These are phyloP conservation scores for Styphnolobium japonicum DNA, from an alignment of 306 rosid genomes.

Conservation along the genomic window DNA sequence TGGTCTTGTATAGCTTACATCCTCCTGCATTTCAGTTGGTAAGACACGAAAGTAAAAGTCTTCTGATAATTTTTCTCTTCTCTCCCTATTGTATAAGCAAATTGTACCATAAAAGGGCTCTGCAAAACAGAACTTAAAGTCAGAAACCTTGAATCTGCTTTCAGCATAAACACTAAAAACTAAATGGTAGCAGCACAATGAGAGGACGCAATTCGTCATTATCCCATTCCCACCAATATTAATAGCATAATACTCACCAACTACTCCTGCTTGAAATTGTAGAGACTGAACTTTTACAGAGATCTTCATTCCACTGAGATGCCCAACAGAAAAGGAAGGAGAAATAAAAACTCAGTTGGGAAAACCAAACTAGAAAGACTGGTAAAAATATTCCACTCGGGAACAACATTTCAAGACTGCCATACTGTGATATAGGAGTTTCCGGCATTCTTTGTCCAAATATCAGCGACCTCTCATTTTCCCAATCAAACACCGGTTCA, in stretches of 20 bases:
- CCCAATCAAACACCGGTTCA: conserved; percentile 99
- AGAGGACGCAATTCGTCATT: conserved; percentile 22
- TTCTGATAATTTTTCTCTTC: conserved; percentile 94
- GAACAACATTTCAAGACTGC: conserved; percentile 14
- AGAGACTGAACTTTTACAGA: conserved; percentile 86
- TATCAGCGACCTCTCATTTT: conserved; percentile 91
- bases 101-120: conserved; percentile 98
- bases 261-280: conserved; percentile 81
- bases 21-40: conserved; percentile 74
- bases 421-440: conserved; percentile 87
- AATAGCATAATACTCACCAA: conserved; percentile 58
- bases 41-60: conserved; percentile 75
- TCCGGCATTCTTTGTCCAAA: conserved; percentile 95
- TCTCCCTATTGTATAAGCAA: conserved; percentile 95
- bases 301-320: conserved; percentile 89
- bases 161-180: conserved; percentile 14
- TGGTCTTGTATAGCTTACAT: conserved; percentile 53
- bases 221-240: conserved; percentile 20
- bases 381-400: neutral
- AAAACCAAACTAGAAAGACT: conserved; percentile 18
- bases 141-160: conserved; percentile 41
- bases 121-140: conserved; percentile 39
- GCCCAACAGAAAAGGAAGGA: conserved; percentile 33
- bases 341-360: conserved; percentile 23
- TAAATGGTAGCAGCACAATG: neutral